phyloP scores from a whole-genome alignment of 257 asterid species.

The Fraxinus excelsior region DNA sequence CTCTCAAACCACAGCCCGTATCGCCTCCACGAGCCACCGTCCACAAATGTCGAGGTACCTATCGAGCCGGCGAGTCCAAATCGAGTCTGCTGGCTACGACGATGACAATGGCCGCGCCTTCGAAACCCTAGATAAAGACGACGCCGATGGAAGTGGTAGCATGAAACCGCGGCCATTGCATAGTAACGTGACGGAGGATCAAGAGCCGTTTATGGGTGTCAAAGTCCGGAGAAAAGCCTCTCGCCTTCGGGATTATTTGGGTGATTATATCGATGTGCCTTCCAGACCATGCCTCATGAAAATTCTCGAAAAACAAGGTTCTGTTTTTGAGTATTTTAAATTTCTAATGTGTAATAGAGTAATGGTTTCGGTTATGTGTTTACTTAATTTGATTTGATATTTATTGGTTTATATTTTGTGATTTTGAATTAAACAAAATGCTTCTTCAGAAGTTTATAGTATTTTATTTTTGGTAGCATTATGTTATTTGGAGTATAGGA shows the following conservation, averaged over 20 bases:
- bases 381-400: not conserved
- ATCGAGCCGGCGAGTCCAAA: constrained; percentile 47
- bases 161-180: constrained; percentile 38
- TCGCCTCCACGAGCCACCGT: constrained; percentile 9
- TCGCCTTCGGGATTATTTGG: constrained; percentile 46
- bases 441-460: too few species aligned
- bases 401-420: not conserved
- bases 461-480: too few species aligned
- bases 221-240: constrained; percentile 55
- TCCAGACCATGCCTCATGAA: constrained; percentile 77
- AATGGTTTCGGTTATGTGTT: not conserved
- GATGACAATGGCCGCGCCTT: constrained; percentile 31
- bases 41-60: constrained; percentile 49
- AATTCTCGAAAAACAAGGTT: constrained; percentile 85
- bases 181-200: constrained; percentile 49
- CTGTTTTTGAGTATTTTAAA: not conserved
- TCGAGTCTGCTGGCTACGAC: constrained; percentile 40
- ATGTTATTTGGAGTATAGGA: not conserved
- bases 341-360: not conserved
- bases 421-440: not conserved
- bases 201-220: constrained; percentile 55
- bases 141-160: constrained; percentile 16
- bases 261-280: constrained; percentile 74
- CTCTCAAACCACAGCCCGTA: not conserved
- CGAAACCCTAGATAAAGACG: constrained; percentile 38